Percentiles rank a stretch among this genome's conserved stretches.
Conservation (phyloP, 2,329 filamentous ascomycete genomes). For the Hirsutella thompsonii region DNA sequence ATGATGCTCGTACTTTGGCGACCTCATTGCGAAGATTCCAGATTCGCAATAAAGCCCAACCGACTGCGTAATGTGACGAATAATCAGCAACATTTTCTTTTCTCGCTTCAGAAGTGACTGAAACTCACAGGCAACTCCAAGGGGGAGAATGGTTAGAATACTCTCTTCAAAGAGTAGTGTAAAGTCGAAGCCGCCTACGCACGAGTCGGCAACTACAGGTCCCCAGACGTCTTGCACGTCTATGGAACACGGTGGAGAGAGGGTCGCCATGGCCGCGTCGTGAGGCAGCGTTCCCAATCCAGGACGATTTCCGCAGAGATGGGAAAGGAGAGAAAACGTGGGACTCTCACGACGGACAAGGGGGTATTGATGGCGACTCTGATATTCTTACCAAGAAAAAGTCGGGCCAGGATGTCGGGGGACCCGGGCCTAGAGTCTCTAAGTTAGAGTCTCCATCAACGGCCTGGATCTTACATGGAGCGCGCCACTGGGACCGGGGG, state of each 20-base stretch:
- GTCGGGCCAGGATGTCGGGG: neutral
- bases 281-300: neutral
- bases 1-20: constrained; percentile 5
- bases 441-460: too few species aligned
- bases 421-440: neutral
- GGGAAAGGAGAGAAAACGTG: neutral
- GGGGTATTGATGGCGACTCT: neutral
- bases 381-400: neutral
- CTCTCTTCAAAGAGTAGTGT: constrained; percentile 15
- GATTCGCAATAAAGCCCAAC: constrained; percentile 3
- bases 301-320: neutral
- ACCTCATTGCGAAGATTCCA: constrained; percentile 2
- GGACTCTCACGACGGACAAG: neutral
- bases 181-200: constrained; percentile 15
- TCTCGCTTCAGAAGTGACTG: neutral
- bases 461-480: too few species aligned
- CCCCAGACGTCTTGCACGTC: constrained; percentile 7
- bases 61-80: constrained; percentile 2
- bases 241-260: constrained; percentile 3
- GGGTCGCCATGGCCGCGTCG: constrained; percentile 1
- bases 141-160: constrained; percentile 11
- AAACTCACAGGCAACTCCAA: constrained; percentile 7
- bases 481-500: too few species aligned
- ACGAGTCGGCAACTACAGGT: constrained; percentile 7
- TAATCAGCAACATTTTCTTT: neutral